Percentiles rank a stretch among this genome's conserved stretches.
These are phyloP conservation scores for Oryza longistaminata DNA, from an alignment of 176 grass and related monocot species.

Conservation along the genomic window DNA sequence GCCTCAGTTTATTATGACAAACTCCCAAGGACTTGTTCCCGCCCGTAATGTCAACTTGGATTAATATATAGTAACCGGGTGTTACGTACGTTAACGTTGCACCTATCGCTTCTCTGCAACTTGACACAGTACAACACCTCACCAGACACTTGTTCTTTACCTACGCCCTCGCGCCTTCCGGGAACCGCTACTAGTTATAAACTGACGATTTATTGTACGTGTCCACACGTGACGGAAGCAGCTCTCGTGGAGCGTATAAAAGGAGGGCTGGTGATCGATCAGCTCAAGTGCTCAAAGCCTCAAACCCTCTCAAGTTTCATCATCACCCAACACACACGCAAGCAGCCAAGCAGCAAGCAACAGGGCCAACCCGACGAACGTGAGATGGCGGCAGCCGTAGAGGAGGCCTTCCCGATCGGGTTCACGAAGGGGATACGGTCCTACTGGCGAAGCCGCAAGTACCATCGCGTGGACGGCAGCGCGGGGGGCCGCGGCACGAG, in stretches of 20 bases:
- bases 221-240: constrained; percentile 25
- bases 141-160: background rate
- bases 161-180: constrained; percentile 16
- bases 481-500: constrained; percentile 27
- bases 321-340: background rate
- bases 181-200: background rate
- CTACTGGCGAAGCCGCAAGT: constrained; percentile 67
- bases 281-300: background rate
- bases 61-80: background rate
- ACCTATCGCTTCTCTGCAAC: background rate
- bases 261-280: background rate
- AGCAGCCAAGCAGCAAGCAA: background rate
- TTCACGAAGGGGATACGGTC: constrained; percentile 77
- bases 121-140: constrained; percentile 14
- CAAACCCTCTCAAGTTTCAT: background rate
- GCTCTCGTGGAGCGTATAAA: constrained; percentile 29
- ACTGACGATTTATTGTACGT: background rate
- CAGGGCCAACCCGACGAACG: background rate
- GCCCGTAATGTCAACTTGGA: background rate
- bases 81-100: background rate
- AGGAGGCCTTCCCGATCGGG: constrained; percentile 58
- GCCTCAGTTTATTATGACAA: background rate
- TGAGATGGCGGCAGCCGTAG: constrained; percentile 52
- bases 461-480: constrained; percentile 41
- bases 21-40: constrained; percentile 12